A percentile compares a stretch with the other conserved stretches of the same genome.
phyloP scores from a whole-genome alignment of 176 grass and related monocot species.

The Puccinellia tenuiflora region DNA sequence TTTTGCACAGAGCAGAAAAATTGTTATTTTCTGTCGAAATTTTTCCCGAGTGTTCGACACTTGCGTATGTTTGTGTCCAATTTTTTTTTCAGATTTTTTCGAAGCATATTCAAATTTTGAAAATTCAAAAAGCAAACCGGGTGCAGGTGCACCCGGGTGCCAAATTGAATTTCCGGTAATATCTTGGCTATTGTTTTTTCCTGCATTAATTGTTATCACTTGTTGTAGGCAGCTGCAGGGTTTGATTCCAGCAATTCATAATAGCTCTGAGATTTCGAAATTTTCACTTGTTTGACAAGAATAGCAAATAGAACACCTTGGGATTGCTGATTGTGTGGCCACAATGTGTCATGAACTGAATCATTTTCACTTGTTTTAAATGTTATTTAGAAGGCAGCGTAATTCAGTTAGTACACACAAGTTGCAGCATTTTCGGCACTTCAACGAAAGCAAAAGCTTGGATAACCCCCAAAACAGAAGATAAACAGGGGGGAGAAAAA shows the following conservation, averaged over 20 bases:
- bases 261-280: neutral
- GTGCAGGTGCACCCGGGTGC: too few relatives aligned
- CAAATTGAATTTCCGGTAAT: too few relatives aligned
- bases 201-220: neutral
- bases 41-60: too few relatives aligned
- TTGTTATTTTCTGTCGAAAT: too few relatives aligned
- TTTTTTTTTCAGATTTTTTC: too few relatives aligned
- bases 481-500: neutral
- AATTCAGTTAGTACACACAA: neutral
- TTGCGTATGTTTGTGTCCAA: too few relatives aligned
- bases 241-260: neutral
- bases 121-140: too few relatives aligned
- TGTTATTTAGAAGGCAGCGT: neutral
- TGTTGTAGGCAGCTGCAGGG: neutral
- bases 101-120: too few relatives aligned
- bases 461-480: too few relatives aligned
- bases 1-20: too few relatives aligned
- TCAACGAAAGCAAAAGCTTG: neutral
- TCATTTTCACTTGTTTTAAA: neutral
- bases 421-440: neutral
- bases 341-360: neutral
- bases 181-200: neutral
- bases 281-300: neutral
- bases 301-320: too few relatives aligned
- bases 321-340: neutral